Conservation (phyloP, 352 stramenopile species). For the Phytopythium boreale region DNA sequence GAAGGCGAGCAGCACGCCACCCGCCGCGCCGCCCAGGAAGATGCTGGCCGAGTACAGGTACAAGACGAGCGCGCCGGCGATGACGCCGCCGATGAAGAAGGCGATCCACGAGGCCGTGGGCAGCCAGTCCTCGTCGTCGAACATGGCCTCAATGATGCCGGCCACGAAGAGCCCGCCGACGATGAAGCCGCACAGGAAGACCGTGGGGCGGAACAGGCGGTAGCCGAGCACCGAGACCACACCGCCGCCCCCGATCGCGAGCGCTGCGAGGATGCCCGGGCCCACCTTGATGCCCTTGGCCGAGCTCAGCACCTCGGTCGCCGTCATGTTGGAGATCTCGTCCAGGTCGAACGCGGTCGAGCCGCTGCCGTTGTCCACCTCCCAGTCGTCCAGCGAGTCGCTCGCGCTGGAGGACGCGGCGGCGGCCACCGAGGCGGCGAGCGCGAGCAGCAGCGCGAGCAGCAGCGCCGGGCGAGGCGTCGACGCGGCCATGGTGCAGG, state of each 20-base stretch:
- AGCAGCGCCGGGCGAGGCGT: not conserved
- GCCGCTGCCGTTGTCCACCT: conserved; percentile 4
- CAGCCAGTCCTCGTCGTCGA: conserved; percentile 45
- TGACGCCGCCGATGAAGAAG: conserved; percentile 39
- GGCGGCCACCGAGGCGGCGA: not conserved
- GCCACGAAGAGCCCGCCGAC: conserved; percentile 61
- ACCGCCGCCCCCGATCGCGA: conserved; percentile 42
- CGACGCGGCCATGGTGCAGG: not conserved
- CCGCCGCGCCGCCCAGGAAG: conserved; percentile 42
- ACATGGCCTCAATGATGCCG: conserved; percentile 50
- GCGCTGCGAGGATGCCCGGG: conserved; percentile 39
- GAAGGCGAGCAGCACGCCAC: conserved; percentile 50
- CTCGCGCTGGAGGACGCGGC: conserved; percentile 2
- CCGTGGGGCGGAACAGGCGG: conserved; percentile 48
- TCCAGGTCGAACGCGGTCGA: conserved; percentile 9
- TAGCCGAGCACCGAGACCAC: conserved; percentile 55
- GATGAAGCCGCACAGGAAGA: conserved; percentile 70
- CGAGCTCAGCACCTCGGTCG: conserved; percentile 33
- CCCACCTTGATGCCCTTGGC: conserved; percentile 41
- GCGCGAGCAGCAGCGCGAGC: conserved; percentile 4
- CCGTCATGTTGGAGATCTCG: conserved; percentile 11
- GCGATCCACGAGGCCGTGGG: conserved; percentile 53
- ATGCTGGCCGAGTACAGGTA: conserved; percentile 50
- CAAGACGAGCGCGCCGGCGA: conserved; percentile 38
- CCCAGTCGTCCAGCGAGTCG: conserved; percentile 1